These are phyloP conservation scores for Bacidia gigantensis DNA, from an alignment of 495 filamentous ascomycete species.

Conservation along the genomic window DNA sequence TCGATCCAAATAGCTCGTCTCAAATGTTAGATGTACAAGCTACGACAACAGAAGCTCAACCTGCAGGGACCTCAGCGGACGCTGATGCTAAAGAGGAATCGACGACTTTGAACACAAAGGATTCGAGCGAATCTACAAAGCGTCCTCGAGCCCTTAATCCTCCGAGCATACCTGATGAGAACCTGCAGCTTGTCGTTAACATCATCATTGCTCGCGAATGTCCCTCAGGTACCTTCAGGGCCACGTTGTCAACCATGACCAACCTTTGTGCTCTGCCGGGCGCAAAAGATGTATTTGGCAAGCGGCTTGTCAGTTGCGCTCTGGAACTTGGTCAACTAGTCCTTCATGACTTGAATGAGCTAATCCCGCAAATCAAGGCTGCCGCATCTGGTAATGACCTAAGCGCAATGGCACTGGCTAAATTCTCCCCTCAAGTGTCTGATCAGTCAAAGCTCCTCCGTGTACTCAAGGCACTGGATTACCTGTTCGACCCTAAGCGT, in stretches of 20 bases:
- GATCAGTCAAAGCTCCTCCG: conserved; percentile 91
- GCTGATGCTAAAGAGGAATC: conserved; percentile 39
- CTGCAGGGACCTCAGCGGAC: background rate
- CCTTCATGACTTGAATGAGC: conserved; percentile 65
- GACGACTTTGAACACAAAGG: conserved; percentile 26
- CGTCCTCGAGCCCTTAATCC: conserved; percentile 60
- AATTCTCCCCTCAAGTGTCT: conserved; percentile 89
- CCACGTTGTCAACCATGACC: conserved; percentile 93
- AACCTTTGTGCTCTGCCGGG: conserved; percentile 88
- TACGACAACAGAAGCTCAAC: background rate
- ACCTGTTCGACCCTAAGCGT: conserved; percentile 71
- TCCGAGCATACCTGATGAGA: conserved; percentile 77
- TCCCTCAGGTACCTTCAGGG: conserved; percentile 89
- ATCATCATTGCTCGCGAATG: conserved; percentile 93
- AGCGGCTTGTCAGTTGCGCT: conserved; percentile 77
- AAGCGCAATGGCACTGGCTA: conserved; percentile 82
- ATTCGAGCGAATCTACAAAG: conserved; percentile 46
- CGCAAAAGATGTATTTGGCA: conserved; percentile 79
- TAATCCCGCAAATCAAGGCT: conserved; percentile 76
- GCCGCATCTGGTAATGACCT: conserved; percentile 85
- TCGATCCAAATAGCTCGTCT: conserved; percentile 2
- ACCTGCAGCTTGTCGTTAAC: conserved; percentile 83
- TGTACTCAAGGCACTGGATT: conserved; percentile 88
- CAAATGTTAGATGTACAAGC: conserved; percentile 12
- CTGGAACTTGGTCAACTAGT: conserved; percentile 73